Evolutionary conservation across 192 early-diverging fungal genomes (phyloP).

Genomic region (Gamsiella multidivaricata): DNA sequence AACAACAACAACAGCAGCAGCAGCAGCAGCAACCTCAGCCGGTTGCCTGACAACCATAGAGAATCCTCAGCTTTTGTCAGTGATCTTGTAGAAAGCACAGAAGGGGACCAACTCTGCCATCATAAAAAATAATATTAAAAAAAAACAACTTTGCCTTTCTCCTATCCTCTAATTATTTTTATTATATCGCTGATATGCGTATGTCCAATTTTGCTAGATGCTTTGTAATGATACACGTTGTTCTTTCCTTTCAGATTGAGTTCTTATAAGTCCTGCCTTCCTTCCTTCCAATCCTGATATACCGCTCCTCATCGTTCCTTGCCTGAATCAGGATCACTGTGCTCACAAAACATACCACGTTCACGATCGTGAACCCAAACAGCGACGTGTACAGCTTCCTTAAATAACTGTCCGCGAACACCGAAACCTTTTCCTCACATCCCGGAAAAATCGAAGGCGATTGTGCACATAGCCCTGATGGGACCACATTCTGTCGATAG

Average conservation of each 20-base stretch:
- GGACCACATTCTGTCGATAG: neutral
- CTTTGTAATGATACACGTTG: too few species aligned
- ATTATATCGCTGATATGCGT: too few species aligned
- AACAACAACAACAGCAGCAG: neutral
- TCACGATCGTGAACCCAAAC: slow-evolving; percentile 53
- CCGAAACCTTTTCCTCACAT: slow-evolving; percentile 45
- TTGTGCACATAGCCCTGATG: slow-evolving; percentile 23
- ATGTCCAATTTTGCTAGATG: too few species aligned
- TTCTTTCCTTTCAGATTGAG: too few species aligned
- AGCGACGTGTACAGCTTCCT: slow-evolving; percentile 55
- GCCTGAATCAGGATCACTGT: slow-evolving; percentile 55
- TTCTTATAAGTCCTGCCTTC: slow-evolving; percentile 46
- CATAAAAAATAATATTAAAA: too few species aligned
- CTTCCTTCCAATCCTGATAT: slow-evolving; percentile 48
- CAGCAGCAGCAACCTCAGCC: neutral
- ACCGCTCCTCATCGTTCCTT: slow-evolving; percentile 58
- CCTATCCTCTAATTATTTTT: too few species aligned
- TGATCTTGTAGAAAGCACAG: too few species aligned
- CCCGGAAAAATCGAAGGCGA: neutral
- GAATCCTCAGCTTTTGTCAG: neutral
- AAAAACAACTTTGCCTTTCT: too few species aligned
- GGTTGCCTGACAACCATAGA: neutral
- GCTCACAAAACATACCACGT: slow-evolving; percentile 53
- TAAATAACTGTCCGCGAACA: slow-evolving; percentile 36
- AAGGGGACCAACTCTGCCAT: too few species aligned